Base-by-base conservation (phyloP, 768 basidiomycete genomes). In the Lactarius sp. region DNA sequence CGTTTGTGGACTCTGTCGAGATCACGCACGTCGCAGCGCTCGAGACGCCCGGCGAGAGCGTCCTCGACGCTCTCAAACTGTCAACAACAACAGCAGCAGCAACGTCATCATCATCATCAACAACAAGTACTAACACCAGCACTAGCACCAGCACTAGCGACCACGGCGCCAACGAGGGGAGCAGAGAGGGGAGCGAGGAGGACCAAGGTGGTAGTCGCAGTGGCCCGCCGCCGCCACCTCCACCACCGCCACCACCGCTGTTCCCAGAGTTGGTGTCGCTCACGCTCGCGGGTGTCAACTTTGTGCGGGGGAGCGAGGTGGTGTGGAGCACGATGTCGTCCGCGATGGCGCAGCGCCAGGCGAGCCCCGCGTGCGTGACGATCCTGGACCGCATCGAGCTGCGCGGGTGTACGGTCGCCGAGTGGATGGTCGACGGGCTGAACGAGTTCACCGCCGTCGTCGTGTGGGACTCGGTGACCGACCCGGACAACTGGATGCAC, bases 331-430 rank as follows among this genome's bases (percentile, higher is more conserved):
- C 59, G 33, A 2, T 65, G 18, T 37, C 49, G 12, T 12, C 14
- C 16, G 42, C 54, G 22, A 55, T 65, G 47, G n/a, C 41, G 14
- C n/a, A 37, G 36, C 59, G 64, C 1, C 64, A 65, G 34, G 59
- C 46, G 59, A 65, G 64, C 42, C 64, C 59, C 0, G 53, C 47
- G 5, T 65, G 54, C 54, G 59, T 65, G 53, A 65, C 64, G 49
- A 65, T 65, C 27, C 27, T 65, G 9, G 64, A 65, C 13, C 59
- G 64, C 6, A 20, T 65, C 33, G 64, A 65, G 54, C n/a, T 65
- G 34, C 64, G 64, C 36, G 41, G 22, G 42, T 65, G 64, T 20
- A 64, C 59, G 2, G 64, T 65, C 18, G 20, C 59, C 3, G 64
- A 65, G 33, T 44, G 49, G 41, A 46, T 60, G 49, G 42, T 60